Evolutionary conservation across 2,329 filamentous ascomycete genomes (phyloP).

Genomic region (Whalleya microplaca): DNA sequence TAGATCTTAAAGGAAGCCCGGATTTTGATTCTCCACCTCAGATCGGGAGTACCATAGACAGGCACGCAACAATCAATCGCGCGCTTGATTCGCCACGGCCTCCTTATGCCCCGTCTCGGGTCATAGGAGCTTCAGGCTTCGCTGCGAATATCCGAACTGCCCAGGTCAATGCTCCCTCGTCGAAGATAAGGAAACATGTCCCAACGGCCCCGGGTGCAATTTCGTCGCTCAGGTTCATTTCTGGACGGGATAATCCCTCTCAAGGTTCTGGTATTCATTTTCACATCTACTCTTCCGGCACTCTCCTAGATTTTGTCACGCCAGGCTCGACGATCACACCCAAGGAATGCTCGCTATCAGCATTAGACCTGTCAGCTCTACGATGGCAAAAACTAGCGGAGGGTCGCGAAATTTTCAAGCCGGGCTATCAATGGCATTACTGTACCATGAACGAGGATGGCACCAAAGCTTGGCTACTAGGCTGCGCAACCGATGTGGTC

Average conservation of each 20-base stretch:
- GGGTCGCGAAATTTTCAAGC: constrained; percentile 88
- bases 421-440: constrained; percentile 97
- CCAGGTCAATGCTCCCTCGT: constrained; percentile 68
- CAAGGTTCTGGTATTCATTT: constrained; percentile 93
- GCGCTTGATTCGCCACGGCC: constrained; percentile 55
- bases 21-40: constrained; percentile 76
- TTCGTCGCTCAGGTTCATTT: constrained; percentile 87
- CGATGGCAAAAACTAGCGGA: constrained; percentile 96
- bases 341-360: constrained; percentile 87
- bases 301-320: constrained; percentile 90
- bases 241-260: constrained; percentile 81
- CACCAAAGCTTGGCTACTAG: constrained; percentile 96
- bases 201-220: constrained; percentile 88
- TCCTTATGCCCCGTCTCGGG: constrained; percentile 53
- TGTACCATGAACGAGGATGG: constrained; percentile 95
- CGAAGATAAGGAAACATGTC: constrained; percentile 72
- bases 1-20: constrained; percentile 89
- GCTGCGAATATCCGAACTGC: constrained; percentile 70
- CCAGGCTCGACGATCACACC: constrained; percentile 85
- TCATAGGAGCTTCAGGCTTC: constrained; percentile 65
- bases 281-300: constrained; percentile 91
- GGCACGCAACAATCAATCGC: constrained; percentile 45
- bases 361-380: constrained; percentile 82
- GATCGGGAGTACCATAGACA: constrained; percentile 53
- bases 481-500: constrained; percentile 76